These are phyloP conservation scores for Xylaria sp. DNA, from an alignment of 2,329 filamentous ascomycete species.

Conservation along the genomic window DNA sequence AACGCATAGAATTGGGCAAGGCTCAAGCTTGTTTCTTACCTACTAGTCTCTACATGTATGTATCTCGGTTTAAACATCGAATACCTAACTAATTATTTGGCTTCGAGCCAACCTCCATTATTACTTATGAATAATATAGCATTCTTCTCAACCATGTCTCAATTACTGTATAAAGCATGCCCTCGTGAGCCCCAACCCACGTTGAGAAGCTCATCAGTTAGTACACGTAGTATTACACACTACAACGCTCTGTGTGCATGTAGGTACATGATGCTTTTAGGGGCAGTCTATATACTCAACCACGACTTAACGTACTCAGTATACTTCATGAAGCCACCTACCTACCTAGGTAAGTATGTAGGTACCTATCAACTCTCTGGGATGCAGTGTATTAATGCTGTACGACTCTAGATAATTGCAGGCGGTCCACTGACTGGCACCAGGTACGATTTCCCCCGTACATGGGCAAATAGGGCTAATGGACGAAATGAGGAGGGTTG, in stretches of 20 bases:
- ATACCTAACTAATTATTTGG: neutral
- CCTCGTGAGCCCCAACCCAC: conserved; percentile 26
- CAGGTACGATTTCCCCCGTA: conserved; percentile 19
- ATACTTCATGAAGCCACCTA: too few relatives aligned
- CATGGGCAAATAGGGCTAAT: conserved; percentile 31
- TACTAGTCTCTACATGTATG: neutral
- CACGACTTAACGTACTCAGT: too few relatives aligned
- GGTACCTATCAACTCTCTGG: too few relatives aligned
- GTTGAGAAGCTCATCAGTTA: neutral
- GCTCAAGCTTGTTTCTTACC: neutral
- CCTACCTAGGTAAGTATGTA: too few relatives aligned
- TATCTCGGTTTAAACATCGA: neutral
- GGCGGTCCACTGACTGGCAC: conserved; percentile 5
- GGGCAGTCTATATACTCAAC: too few relatives aligned
- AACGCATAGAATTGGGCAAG: too few relatives aligned
- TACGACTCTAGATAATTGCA: neutral
- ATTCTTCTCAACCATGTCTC: neutral
- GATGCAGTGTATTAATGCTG: neutral
- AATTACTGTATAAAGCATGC: conserved; percentile 4
- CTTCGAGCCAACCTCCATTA: neutral
- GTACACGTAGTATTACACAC: neutral
- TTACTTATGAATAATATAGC: neutral
- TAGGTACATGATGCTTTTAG: neutral
- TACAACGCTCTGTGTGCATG: neutral
- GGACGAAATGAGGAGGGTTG: conserved; percentile 35